These are phyloP conservation scores for Backusella westeae DNA, from an alignment of 192 early-diverging fungal genomes.

Conservation along the genomic window DNA sequence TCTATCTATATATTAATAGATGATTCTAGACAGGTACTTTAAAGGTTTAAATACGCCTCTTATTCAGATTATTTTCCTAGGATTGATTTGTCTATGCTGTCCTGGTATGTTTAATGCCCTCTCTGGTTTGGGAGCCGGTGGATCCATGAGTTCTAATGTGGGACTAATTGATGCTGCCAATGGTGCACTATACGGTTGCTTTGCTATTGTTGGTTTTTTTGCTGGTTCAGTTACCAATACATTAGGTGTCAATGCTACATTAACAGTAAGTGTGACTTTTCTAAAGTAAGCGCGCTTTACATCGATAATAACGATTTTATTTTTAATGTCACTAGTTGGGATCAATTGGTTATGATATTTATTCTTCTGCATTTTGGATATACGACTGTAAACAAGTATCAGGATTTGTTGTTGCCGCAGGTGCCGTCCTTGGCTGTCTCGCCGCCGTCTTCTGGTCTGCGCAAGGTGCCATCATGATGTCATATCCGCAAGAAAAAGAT, in stretches of 20 bases:
- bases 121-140: slow-evolving; percentile 28
- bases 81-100: slow-evolving; percentile 72
- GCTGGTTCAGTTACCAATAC: slow-evolving; percentile 30
- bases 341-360: slow-evolving; percentile 61
- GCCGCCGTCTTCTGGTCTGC: slow-evolving; percentile 73
- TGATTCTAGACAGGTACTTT: neutral
- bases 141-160: slow-evolving; percentile 26
- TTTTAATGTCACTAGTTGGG: slow-evolving; percentile 46
- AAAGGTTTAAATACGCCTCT: slow-evolving; percentile 54
- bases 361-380: slow-evolving; percentile 58
- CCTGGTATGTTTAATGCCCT: slow-evolving; percentile 82
- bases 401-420: slow-evolving; percentile 66
- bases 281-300: neutral
- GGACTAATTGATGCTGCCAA: slow-evolving; percentile 48
- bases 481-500: slow-evolving; percentile 76
- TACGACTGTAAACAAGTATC: slow-evolving; percentile 51
- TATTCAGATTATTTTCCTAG: slow-evolving; percentile 68
- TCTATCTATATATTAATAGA: neutral
- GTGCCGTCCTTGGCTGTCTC: slow-evolving; percentile 75
- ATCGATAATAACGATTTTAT: neutral
- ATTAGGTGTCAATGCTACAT: slow-evolving; percentile 23
- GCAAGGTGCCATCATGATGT: slow-evolving; percentile 80
- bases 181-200: slow-evolving; percentile 71
- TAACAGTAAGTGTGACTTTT: slow-evolving; percentile 13
- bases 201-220: slow-evolving; percentile 52